These are phyloP conservation scores for Pichia sporocuriosa DNA, from an alignment of 805 yeast species.

Conservation along the genomic window DNA sequence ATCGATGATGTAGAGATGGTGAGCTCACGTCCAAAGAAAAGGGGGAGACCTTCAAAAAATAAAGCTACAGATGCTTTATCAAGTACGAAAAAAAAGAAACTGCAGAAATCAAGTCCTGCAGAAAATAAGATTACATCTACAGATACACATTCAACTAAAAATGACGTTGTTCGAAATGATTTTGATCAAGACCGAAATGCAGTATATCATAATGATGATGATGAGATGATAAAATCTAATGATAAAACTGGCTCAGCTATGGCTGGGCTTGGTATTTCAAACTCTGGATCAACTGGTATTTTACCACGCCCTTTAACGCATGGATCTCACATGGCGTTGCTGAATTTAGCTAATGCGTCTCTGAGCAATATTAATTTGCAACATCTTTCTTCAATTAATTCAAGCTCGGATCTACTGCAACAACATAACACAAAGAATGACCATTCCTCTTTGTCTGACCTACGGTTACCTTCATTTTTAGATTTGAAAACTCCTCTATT, in stretches of 20 bases:
- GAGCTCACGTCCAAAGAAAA: not conserved
- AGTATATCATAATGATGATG: too few species aligned
- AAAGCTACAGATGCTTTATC: not conserved
- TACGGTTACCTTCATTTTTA: slow-evolving; percentile 12
- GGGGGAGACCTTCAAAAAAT: slow-evolving; percentile 6
- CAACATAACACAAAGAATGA: slow-evolving; percentile 2
- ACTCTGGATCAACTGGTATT: not conserved
- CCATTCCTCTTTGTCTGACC: slow-evolving; percentile 6
- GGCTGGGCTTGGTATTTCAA: not conserved
- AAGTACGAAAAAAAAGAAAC: not conserved
- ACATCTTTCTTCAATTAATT: slow-evolving; percentile 5
- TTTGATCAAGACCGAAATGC: too few species aligned
- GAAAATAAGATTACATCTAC: too few species aligned
- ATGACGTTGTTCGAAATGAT: too few species aligned
- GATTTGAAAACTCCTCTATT: slow-evolving; percentile 10
- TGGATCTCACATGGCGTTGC: slow-evolving; percentile 1
- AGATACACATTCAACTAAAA: too few species aligned
- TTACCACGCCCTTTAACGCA: slow-evolving; percentile 3
- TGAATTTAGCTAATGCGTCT: slow-evolving; percentile 10
- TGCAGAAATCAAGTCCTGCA: not conserved
- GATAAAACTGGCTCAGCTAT: too few species aligned
- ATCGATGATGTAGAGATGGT: too few species aligned
- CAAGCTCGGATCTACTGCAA: not conserved
- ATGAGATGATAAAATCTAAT: too few species aligned
- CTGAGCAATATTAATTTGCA: slow-evolving; percentile 2